Evolutionary conservation across 116 monocot genomes (phyloP).

Genomic region (Papilionanthe hybrid): DNA sequence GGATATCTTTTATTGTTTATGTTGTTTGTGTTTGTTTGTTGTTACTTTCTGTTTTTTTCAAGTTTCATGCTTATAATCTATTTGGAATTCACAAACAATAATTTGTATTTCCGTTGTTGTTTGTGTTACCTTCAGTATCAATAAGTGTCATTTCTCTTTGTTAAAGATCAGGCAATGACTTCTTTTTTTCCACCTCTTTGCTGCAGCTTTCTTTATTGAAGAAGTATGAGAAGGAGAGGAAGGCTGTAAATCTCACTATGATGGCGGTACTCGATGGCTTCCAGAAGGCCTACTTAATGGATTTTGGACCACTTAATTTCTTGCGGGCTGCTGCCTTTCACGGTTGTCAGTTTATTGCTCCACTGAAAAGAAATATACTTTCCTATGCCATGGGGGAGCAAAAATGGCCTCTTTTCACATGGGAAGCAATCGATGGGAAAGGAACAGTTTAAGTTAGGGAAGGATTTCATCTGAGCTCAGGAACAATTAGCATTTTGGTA

Average conservation of each 20-base stretch:
- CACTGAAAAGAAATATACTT: slow-evolving; percentile 82
- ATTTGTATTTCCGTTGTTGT: too few species aligned
- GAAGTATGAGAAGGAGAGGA: slow-evolving; percentile 84
- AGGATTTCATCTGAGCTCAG: too few species aligned
- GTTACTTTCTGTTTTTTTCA: too few species aligned
- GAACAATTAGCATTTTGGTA: too few species aligned
- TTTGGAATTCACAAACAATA: too few species aligned
- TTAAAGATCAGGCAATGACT: too few species aligned
- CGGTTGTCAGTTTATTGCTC: slow-evolving; percentile 77
- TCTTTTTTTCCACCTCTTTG: neutral
- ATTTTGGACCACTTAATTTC: slow-evolving; percentile 80
- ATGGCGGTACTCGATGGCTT: slow-evolving; percentile 89
- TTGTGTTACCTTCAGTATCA: too few species aligned
- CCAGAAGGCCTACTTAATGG: slow-evolving; percentile 86
- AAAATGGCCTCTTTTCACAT: slow-evolving; percentile 62
- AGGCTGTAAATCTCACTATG: slow-evolving; percentile 72
- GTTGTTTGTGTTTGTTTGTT: too few species aligned
- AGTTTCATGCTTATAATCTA: too few species aligned
- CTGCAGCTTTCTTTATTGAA: slow-evolving; percentile 68
- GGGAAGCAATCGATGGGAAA: slow-evolving; percentile 3
- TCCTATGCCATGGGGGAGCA: slow-evolving; percentile 86
- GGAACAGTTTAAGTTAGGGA: too few species aligned
- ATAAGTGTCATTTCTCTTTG: too few species aligned
- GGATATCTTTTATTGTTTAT: too few species aligned
- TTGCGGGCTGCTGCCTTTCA: slow-evolving; percentile 88